phyloP scores from a whole-genome alignment of 352 stramenopile species.

The Phytophthora multivora region DNA sequence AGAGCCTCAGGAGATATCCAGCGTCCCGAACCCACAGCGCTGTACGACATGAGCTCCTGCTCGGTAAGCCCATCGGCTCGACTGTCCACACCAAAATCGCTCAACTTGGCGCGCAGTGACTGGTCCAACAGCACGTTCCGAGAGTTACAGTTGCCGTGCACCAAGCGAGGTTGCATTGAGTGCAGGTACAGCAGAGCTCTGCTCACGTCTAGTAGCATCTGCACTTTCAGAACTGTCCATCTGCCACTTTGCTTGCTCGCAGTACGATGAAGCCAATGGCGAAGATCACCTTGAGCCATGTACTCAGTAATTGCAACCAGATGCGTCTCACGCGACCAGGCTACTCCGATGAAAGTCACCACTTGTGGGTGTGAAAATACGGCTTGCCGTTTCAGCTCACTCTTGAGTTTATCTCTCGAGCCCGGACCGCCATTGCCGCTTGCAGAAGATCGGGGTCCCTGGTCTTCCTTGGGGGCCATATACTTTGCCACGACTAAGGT shows the following conservation, averaged over 20 bases:
- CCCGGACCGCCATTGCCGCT: slow-evolving; percentile 9
- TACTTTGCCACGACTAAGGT: slow-evolving; percentile 65
- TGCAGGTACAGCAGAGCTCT: slow-evolving; percentile 73
- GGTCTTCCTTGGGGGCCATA: slow-evolving; percentile 42
- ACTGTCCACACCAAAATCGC: slow-evolving; percentile 62
- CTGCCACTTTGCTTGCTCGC: slow-evolving; percentile 40
- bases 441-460: slow-evolving; percentile 13
- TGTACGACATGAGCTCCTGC: slow-evolving; percentile 67
- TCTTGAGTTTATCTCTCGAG: slow-evolving; percentile 58
- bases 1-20: slow-evolving; percentile 78
- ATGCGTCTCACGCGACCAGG: slow-evolving; percentile 71
- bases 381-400: slow-evolving; percentile 64
- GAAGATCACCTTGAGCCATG: slow-evolving; percentile 69
- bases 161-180: slow-evolving; percentile 56
- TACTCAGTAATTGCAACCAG: slow-evolving; percentile 77
- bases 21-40: slow-evolving; percentile 62
- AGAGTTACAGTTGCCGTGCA: slow-evolving; percentile 73
- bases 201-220: slow-evolving; percentile 68
- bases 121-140: slow-evolving; percentile 65
- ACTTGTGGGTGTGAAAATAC: slow-evolving; percentile 71
- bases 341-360: slow-evolving; percentile 68
- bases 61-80: slow-evolving; percentile 56
- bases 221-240: slow-evolving; percentile 60
- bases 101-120: slow-evolving; percentile 67
- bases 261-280: slow-evolving; percentile 69